These are phyloP conservation scores for Cryphonectria radicalis DNA, from an alignment of 2,329 filamentous ascomycete species.

Conservation along the genomic window DNA sequence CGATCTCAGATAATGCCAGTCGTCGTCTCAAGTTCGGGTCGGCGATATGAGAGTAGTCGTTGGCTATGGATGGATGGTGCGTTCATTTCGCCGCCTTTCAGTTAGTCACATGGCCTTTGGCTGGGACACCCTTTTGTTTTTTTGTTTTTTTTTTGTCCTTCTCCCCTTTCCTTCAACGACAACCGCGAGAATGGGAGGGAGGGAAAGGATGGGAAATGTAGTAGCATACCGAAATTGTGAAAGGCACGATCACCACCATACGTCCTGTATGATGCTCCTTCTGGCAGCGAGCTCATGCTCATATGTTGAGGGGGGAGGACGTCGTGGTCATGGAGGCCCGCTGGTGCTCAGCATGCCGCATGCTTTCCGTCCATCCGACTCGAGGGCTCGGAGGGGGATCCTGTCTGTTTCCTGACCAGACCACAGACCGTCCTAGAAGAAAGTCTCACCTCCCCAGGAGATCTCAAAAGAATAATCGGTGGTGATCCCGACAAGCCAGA, in stretches of 20 bases:
- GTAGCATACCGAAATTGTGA: constrained; percentile 63
- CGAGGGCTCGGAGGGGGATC: not conserved
- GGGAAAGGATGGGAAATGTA: too few relatives aligned
- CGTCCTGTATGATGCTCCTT: constrained; percentile 43
- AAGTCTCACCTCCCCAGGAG: too few relatives aligned
- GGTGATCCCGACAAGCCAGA: not conserved
- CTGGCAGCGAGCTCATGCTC: constrained; percentile 11
- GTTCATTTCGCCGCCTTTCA: not conserved
- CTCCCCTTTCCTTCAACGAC: constrained; percentile 24
- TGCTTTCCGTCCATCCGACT: constrained; percentile 7
- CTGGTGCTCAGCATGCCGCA: constrained; percentile 7
- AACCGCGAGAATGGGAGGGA: constrained; percentile 28
- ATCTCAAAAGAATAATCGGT: not conserved
- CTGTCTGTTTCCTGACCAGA: not conserved
- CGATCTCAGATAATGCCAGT: constrained; percentile 77
- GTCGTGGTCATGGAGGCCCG: not conserved
- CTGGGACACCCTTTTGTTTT: too few relatives aligned
- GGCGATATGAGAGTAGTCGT: constrained; percentile 58
- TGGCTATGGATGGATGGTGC: constrained; percentile 34
- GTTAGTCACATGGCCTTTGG: constrained; percentile 6
- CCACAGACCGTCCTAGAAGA: not conserved
- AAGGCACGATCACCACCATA: constrained; percentile 70
- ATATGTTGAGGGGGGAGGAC: not conserved
- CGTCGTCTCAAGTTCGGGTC: constrained; percentile 79
- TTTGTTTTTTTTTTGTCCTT: too few relatives aligned